phyloP scores from a whole-genome alignment of 2,329 filamentous ascomycete species.

The Zymoseptoria passerinii region DNA sequence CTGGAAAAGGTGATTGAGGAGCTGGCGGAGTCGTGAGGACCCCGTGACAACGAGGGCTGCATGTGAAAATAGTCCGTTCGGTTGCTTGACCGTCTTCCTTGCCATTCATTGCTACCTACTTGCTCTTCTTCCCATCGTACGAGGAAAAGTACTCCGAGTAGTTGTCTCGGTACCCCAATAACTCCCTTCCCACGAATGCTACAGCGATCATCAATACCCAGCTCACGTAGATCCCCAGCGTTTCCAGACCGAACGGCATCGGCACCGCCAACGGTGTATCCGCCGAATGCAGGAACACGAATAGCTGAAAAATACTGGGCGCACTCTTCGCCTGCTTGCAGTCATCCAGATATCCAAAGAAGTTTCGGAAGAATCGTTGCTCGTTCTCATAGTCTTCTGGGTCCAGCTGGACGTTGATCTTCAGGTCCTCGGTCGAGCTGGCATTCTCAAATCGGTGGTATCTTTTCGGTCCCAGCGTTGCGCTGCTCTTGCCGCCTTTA shows the following conservation, averaged over 20 bases:
- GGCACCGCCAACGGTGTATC: constrained; percentile 17
- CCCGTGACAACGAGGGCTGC: not conserved
- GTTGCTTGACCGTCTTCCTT: not conserved
- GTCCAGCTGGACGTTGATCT: constrained; percentile 16
- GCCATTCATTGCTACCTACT: not conserved
- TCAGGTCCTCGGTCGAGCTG: constrained; percentile 8
- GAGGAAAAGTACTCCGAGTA: constrained; percentile 19
- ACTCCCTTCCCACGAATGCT: constrained; percentile 13
- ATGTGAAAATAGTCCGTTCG: not conserved
- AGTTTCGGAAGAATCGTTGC: constrained; percentile 16
- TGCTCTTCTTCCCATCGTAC: constrained; percentile 13
- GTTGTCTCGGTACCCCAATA: constrained; percentile 13
- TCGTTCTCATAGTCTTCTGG: constrained; percentile 19
- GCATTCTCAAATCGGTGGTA: constrained; percentile 19
- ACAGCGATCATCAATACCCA: constrained; percentile 13
- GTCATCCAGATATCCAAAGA: constrained; percentile 17
- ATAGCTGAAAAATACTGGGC: constrained; percentile 16
- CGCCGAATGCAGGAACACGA: constrained; percentile 16
- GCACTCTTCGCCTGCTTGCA: constrained; percentile 12
- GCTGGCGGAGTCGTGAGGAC: constrained; percentile 34
- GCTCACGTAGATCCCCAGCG: constrained; percentile 13
- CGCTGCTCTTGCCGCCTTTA: constrained; percentile 1
- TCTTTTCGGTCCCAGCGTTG: constrained; percentile 10
- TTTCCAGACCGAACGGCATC: constrained; percentile 13
- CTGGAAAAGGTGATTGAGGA: constrained; percentile 66